Base-by-base conservation (phyloP, 2,329 filamentous ascomycete species). In the Fusarium compactum region DNA sequence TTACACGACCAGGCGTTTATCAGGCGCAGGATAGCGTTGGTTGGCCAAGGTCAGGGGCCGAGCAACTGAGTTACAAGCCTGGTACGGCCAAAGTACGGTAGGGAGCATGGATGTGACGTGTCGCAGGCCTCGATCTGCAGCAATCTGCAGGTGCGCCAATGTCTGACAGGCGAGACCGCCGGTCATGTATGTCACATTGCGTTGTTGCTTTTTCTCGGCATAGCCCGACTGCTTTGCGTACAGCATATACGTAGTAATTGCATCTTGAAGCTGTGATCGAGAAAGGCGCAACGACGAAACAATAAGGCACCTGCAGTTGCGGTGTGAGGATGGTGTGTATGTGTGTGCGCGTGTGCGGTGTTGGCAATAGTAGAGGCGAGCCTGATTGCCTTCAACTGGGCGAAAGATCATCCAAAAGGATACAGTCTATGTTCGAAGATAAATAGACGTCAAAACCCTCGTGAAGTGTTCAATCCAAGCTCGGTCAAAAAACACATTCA, bases 181-280 rank as follows among this genome's bases (percentile, higher is more conserved):
- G 38, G 55, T 58, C 40, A 40, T 53, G 58, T 58, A 34, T n/a
- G 43, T 58, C 24, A 41, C 24, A 10, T 18, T 61, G 40, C 38
- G 22, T 43, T 34, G 11, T 69, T 70, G 55, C 66, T 67, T 69
- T 66, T 69, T 15, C 24, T 34, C 50, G 24, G 27, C 61, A 57
- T 16, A 47, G 27, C 61, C 41, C 38, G 47, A 27, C 7, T 45
- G 46, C 32, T 41, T 7, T 45, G 51, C 32, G 40, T 51, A 14
- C 40, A 51, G 27, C 44, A 8, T 38, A 29, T 29, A 8, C 41
- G 11, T 29, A 57, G 55, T 12, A 66, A 25, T 9, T 41, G 29
- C 20, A 24, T 29, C 22, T 32, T n/a, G 22, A 48, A 57, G 32
- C n/a, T 41, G 38, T 61, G 50, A 18, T 14, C 18, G 45, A 62